Conservation (phyloP, 306 rosid genomes). For the Echinosophora koreensis region DNA sequence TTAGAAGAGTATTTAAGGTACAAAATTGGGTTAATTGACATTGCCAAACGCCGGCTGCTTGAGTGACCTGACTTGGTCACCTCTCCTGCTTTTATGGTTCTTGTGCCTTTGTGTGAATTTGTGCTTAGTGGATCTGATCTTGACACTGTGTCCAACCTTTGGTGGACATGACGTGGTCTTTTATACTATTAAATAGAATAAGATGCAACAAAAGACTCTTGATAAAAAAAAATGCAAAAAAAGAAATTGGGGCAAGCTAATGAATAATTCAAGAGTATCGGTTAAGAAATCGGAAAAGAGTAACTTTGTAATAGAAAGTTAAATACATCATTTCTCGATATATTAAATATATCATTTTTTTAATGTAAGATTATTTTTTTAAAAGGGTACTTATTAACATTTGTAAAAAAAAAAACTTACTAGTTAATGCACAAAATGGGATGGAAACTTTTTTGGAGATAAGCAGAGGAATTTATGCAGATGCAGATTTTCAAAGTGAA, state of each 20-base stretch:
- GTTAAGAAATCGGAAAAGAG: too few species aligned
- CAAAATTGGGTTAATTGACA: slow-evolving; percentile 27
- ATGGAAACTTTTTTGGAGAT: slow-evolving; percentile 48
- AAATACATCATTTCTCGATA: too few species aligned
- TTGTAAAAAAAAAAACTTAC: slow-evolving; percentile 24
- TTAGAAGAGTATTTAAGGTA: slow-evolving; percentile 28
- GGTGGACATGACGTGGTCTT: slow-evolving; percentile 53
- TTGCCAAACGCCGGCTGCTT: slow-evolving; percentile 38
- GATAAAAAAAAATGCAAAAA: slow-evolving; percentile 38
- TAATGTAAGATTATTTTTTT: too few species aligned
- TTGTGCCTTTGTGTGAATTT: slow-evolving; percentile 35
- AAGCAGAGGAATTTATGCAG: slow-evolving; percentile 59
- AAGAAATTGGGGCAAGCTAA: neutral
- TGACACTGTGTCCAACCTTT: slow-evolving; percentile 46
- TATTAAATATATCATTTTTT: too few species aligned
- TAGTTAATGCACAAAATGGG: slow-evolving; percentile 47
- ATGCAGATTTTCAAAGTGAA: slow-evolving; percentile 49
- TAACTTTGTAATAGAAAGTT: too few species aligned
- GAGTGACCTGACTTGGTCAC: neutral
- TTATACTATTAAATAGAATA: slow-evolving; percentile 48
- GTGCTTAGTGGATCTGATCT: slow-evolving; percentile 39
- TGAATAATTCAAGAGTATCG: too few species aligned
- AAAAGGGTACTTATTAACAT: too few species aligned
- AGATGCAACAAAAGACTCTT: slow-evolving; percentile 40
- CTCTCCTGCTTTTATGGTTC: slow-evolving; percentile 25